phyloP scores from a whole-genome alignment of 768 basidiomycete genomes.

The Leucosporidium scottii region DNA sequence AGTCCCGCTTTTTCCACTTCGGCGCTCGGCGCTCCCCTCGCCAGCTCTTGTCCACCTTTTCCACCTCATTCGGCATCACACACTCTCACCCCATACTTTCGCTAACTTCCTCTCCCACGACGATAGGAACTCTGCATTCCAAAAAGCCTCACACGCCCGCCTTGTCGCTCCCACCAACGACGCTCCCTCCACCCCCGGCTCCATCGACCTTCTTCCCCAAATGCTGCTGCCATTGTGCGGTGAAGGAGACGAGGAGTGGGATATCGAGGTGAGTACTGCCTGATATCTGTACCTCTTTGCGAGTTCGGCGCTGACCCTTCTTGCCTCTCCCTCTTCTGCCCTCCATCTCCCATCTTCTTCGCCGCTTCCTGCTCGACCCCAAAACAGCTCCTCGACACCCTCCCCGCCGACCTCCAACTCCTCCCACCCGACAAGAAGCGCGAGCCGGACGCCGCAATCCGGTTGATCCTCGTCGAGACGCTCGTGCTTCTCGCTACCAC shows the following conservation, averaged over 20 bases:
- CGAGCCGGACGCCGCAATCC: slow-evolving; percentile 67
- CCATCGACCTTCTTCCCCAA: slow-evolving; percentile 75
- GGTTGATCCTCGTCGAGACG: slow-evolving; percentile 80
- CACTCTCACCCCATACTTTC: background rate
- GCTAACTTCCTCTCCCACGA: slow-evolving; percentile 19
- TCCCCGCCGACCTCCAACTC: slow-evolving; percentile 78
- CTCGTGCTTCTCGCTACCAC: slow-evolving; percentile 82
- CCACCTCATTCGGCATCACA: background rate
- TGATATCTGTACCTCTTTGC: background rate
- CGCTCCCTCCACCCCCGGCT: slow-evolving; percentile 57
- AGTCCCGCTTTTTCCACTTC: slow-evolving; percentile 24
- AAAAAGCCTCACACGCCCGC: slow-evolving; percentile 60
- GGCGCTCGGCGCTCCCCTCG: background rate
- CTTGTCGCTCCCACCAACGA: slow-evolving; percentile 52
- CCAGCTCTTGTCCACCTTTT: background rate
- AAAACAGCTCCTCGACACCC: slow-evolving; percentile 72
- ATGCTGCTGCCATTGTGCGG: slow-evolving; percentile 76
- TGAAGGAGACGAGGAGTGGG: slow-evolving; percentile 81
- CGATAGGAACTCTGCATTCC: slow-evolving; percentile 69
- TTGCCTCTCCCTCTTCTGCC: slow-evolving; percentile 3
- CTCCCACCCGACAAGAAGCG: slow-evolving; percentile 75
- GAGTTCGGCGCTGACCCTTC: background rate
- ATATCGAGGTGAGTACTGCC: slow-evolving; percentile 62
- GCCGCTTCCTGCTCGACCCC: background rate
- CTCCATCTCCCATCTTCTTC: background rate